Evolutionary conservation across 2,329 filamentous ascomycete genomes (phyloP).

Genomic region (Aureobasidium zeae): DNA sequence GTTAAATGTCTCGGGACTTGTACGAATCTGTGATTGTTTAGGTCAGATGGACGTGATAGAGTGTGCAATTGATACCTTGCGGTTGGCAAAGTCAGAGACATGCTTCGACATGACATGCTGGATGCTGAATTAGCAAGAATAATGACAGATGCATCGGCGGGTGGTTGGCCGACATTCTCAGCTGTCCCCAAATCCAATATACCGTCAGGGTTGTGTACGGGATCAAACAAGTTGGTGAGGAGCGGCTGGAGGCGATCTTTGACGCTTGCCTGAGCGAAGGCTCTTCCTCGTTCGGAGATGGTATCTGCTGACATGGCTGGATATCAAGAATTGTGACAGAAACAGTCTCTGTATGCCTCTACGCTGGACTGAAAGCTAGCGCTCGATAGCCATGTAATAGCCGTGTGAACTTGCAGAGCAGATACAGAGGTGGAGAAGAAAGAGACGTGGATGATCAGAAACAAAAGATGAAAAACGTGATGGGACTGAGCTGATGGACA

Average conservation of each 20-base stretch:
- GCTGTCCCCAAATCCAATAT: conserved; percentile 26
- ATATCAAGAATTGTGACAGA: too few species aligned
- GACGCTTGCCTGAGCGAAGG: conserved; percentile 8
- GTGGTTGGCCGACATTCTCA: conserved; percentile 21
- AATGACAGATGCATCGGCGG: not conserved
- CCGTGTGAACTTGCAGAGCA: too few species aligned
- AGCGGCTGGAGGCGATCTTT: conserved; percentile 18
- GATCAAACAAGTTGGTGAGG: conserved; percentile 21
- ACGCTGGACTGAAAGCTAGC: too few species aligned
- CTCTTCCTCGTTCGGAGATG: conserved; percentile 8
- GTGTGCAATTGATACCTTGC: conserved; percentile 24
- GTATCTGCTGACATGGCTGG: conserved; percentile 5
- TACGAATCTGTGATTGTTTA: conserved; percentile 20
- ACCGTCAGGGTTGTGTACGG: conserved; percentile 24
- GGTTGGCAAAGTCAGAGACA: conserved; percentile 32
- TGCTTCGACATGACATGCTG: conserved; percentile 22
- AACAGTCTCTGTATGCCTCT: too few species aligned
- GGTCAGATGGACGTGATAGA: not conserved
- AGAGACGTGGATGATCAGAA: too few species aligned
- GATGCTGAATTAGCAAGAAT: not conserved
- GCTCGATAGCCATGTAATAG: too few species aligned
- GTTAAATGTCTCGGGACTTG: conserved; percentile 29
- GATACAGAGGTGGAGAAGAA: too few species aligned
- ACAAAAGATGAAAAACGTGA: too few species aligned
- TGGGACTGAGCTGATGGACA: too few species aligned